phyloP scores from a whole-genome alignment of 164 flowering plant genomes.

The Kingdonia uniflora region DNA sequence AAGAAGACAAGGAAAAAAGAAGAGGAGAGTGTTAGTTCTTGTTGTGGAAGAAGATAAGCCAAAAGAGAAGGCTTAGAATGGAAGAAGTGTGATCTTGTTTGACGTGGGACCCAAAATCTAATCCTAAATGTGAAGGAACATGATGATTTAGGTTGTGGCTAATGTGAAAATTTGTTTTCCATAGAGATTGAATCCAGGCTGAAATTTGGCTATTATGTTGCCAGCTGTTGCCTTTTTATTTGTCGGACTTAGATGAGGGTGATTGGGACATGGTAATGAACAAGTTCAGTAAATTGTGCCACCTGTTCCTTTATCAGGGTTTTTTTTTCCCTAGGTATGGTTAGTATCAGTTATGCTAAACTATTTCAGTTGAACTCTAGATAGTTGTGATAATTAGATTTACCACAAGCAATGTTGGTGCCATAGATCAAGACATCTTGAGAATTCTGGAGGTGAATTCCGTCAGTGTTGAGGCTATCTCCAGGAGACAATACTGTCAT shows the following conservation, averaged over 20 bases:
- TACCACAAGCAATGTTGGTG: slow-evolving; percentile 32
- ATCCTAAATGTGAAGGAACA: slow-evolving; percentile 7
- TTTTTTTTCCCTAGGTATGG: too few species aligned
- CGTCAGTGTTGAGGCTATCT: slow-evolving; percentile 37
- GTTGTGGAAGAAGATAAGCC: slow-evolving; percentile 1
- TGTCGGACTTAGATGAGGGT: not conserved
- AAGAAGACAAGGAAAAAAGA: not conserved
- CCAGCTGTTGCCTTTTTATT: not conserved
- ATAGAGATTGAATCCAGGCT: slow-evolving; percentile 1
- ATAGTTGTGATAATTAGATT: slow-evolving; percentile 4
- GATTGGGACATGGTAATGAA: not conserved
- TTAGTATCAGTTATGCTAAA: too few species aligned
- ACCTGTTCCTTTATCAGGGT: too few species aligned
- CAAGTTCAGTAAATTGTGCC: not conserved
- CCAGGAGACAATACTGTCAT: slow-evolving; percentile 27
- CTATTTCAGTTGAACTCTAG: not conserved
- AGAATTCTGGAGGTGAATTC: slow-evolving; percentile 40
- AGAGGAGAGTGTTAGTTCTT: not conserved
- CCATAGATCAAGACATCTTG: slow-evolving; percentile 20
- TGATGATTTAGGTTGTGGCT: slow-evolving; percentile 4
- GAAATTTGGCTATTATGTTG: too few species aligned
- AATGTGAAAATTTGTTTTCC: not conserved
- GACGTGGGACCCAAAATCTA: not conserved
- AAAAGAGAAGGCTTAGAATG: not conserved
- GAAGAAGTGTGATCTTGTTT: not conserved